Conservation (phyloP, 2,329 filamentous ascomycete genomes). For the Colletotrichum costaricense region DNA sequence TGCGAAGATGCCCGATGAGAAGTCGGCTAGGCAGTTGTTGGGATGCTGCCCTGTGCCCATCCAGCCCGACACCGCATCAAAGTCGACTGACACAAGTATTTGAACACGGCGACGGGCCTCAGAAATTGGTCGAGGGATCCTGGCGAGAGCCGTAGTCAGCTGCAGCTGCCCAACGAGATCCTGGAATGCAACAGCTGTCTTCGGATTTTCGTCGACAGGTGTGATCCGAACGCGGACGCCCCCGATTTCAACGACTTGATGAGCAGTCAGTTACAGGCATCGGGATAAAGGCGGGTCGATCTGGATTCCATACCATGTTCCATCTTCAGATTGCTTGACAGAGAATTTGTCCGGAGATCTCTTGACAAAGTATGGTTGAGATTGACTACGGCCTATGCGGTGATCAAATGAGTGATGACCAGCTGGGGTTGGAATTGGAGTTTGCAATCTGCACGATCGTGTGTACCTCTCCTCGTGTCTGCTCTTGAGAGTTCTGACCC, state of each 20-base stretch:
- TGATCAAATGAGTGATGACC: not conserved
- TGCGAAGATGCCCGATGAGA: slow-evolving; percentile 60
- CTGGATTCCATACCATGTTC: not conserved
- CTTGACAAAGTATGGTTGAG: not conserved
- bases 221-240: slow-evolving; percentile 7
- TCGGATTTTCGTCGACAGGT: not conserved
- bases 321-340: not conserved
- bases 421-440: not conserved
- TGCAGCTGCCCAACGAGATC: not conserved
- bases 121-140: not conserved
- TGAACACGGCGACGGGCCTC: slow-evolving; percentile 38
- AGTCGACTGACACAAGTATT: slow-evolving; percentile 54
- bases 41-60: slow-evolving; percentile 62
- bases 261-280: not conserved
- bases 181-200: not conserved
- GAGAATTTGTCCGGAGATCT: not conserved
- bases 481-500: not conserved
- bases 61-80: slow-evolving; percentile 65
- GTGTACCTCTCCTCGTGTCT: not conserved
- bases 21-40: slow-evolving; percentile 61
- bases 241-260: slow-evolving; percentile 15
- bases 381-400: too few relatives aligned
- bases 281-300: not conserved
- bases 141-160: not conserved
- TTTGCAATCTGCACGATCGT: not conserved